phyloP scores from a whole-genome alignment of 2,329 filamentous ascomycete genomes.

The Colletotrichum gigasporum region DNA sequence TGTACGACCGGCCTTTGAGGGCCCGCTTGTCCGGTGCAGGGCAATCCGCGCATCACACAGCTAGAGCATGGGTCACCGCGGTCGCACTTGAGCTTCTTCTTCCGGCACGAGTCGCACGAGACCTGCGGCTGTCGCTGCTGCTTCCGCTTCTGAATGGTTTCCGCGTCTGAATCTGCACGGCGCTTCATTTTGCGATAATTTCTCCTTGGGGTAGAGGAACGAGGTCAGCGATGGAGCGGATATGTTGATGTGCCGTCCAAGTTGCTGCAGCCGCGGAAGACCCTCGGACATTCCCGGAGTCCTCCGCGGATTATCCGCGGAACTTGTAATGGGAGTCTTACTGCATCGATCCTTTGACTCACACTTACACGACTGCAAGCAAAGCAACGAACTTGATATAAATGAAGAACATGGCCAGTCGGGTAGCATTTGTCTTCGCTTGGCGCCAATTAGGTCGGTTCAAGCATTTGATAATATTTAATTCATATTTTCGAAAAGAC shows the following conservation, averaged over 20 bases:
- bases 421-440: too few species aligned
- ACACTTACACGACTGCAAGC: too few species aligned
- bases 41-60: constrained; percentile 38
- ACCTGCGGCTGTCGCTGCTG: constrained; percentile 39
- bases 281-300: background rate
- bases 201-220: background rate
- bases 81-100: constrained; percentile 45
- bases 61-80: constrained; percentile 39
- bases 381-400: background rate
- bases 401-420: background rate
- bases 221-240: too few species aligned
- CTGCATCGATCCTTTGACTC: too few species aligned
- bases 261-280: background rate
- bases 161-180: background rate
- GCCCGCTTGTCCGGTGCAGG: constrained; percentile 34
- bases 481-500: background rate
- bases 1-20: background rate
- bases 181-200: constrained; percentile 11
- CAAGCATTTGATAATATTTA: too few species aligned
- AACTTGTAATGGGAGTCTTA: background rate
- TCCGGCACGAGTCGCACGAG: constrained; percentile 43
- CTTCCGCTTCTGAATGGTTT: background rate
- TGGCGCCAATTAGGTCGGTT: too few species aligned
- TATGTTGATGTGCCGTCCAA: background rate
- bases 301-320: constrained; percentile 28